Conservation (phyloP, 805 yeast genomes). For the Clavispora phyllophila region DNA sequence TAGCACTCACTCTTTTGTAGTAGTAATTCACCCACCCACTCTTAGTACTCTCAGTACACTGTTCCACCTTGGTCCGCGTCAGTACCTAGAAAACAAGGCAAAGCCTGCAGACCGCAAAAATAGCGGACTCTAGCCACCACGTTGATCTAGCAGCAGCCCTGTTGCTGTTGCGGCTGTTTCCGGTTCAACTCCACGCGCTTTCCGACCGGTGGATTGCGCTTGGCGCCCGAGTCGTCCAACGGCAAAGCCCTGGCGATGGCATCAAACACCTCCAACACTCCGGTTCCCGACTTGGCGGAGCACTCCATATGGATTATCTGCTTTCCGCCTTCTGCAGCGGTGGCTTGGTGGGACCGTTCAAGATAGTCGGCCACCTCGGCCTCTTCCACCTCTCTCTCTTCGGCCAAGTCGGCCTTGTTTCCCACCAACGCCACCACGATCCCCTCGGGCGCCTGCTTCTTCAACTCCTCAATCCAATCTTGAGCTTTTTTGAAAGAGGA, state of each 20-base stretch:
- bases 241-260: conserved; percentile 39
- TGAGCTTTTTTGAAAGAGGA: conserved; percentile 93
- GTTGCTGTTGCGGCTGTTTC: conserved; percentile 11
- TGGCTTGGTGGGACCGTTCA: conserved; percentile 32
- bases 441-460: conserved; percentile 90
- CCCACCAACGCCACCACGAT: conserved; percentile 93
- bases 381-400: conserved; percentile 42
- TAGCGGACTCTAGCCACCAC: too few species aligned
- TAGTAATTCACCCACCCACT: not conserved
- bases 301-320: conserved; percentile 33
- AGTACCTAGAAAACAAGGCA: too few species aligned
- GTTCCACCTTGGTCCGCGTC: too few species aligned
- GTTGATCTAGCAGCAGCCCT: conserved; percentile 11
- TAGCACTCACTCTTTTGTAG: too few species aligned
- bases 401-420: conserved; percentile 79
- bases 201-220: conserved; percentile 6
- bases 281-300: conserved; percentile 42
- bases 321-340: conserved; percentile 12
- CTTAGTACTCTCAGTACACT: not conserved
- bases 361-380: conserved; percentile 46
- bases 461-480: conserved; percentile 96
- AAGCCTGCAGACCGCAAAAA: too few species aligned
- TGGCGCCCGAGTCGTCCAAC: conserved; percentile 29
- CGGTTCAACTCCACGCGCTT: conserved; percentile 14
- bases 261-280: conserved; percentile 37